Percentiles rank a stretch among this genome's conserved stretches.
These are phyloP conservation scores for Ceratocystis destructans DNA, from an alignment of 2,329 filamentous ascomycete species.

Conservation along the genomic window DNA sequence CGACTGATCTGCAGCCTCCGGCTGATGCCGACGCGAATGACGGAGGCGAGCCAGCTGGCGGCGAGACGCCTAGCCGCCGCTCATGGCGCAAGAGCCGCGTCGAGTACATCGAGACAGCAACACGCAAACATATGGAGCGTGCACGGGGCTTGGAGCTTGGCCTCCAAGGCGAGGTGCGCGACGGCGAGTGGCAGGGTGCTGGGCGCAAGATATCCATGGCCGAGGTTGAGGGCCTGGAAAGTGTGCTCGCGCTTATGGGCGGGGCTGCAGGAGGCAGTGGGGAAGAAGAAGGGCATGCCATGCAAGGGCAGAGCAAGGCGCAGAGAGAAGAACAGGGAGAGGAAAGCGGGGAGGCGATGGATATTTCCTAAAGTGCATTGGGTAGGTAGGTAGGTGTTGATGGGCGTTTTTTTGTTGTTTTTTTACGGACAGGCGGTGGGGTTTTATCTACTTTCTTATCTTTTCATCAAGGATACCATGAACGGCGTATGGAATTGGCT, in stretches of 20 bases:
- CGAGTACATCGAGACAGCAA: constrained; percentile 72
- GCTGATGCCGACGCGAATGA: constrained; percentile 7
- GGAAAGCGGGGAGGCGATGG: neutral
- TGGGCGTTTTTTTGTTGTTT: no score
- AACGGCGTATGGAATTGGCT: neutral
- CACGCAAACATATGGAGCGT: constrained; percentile 60
- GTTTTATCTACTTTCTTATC: no score
- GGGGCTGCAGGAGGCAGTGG: constrained; percentile 20
- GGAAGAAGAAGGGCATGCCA: neutral
- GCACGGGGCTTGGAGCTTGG: constrained; percentile 54
- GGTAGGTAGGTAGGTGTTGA: neutral
- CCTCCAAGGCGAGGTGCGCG: constrained; percentile 45
- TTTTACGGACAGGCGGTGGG: no score
- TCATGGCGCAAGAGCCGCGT: constrained; percentile 56
- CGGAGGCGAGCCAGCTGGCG: neutral
- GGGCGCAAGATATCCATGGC: constrained; percentile 36
- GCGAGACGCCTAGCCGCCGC: constrained; percentile 25
- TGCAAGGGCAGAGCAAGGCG: constrained; percentile 4
- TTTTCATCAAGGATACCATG: neutral
- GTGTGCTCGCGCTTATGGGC: constrained; percentile 34
- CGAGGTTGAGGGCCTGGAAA: constrained; percentile 46
- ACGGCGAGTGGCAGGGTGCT: constrained; percentile 49
- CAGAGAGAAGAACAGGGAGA: neutral
- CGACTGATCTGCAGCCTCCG: constrained; percentile 42
- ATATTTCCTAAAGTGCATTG: neutral